Evolutionary conservation across 228 moss, liverwort and hornwort species (phyloP).

Genomic region (Sphagnum fallax): DNA sequence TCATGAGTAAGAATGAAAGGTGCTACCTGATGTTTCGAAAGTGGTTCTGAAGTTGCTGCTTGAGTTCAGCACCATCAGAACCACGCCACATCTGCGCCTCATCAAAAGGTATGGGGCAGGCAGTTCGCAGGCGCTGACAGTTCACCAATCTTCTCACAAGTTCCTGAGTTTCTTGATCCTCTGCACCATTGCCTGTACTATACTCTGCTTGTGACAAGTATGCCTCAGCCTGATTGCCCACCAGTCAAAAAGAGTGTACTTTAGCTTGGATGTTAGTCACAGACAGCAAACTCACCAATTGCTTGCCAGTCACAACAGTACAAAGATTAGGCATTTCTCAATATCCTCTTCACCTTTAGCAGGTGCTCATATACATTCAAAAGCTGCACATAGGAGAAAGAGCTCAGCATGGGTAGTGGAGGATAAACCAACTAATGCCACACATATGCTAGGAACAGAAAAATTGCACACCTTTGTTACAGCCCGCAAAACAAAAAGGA

Average conservation of each 20-base stretch:
- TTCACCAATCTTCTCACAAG: slow-evolving; percentile 58
- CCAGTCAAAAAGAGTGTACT: not conserved
- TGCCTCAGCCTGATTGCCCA: slow-evolving; percentile 20
- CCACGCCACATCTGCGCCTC: slow-evolving; percentile 90
- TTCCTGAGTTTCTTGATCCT: slow-evolving; percentile 56
- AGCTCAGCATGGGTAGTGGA: too few relatives aligned
- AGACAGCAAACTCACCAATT: too few relatives aligned
- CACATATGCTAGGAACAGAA: too few relatives aligned
- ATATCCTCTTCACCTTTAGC: too few relatives aligned
- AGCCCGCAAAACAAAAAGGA: slow-evolving; percentile 83
- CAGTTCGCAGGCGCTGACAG: slow-evolving; percentile 53
- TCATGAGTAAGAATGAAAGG: not conserved
- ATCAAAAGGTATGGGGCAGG: slow-evolving; percentile 91
- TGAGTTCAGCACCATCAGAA: slow-evolving; percentile 63
- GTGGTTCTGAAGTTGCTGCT: slow-evolving; percentile 61
- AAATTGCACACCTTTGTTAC: slow-evolving; percentile 35
- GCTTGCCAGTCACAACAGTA: too few relatives aligned
- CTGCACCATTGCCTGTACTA: slow-evolving; percentile 54
- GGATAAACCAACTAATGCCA: too few relatives aligned
- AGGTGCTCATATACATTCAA: too few relatives aligned
- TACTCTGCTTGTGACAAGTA: slow-evolving; percentile 84
- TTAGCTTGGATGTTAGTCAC: too few relatives aligned
- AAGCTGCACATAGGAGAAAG: too few relatives aligned
- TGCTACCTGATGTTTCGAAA: slow-evolving; percentile 61
- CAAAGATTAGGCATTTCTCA: too few relatives aligned